Evolutionary conservation across 2,329 filamentous ascomycete genomes (phyloP).

Genomic region (Colletotrichum chlorophyti): DNA sequence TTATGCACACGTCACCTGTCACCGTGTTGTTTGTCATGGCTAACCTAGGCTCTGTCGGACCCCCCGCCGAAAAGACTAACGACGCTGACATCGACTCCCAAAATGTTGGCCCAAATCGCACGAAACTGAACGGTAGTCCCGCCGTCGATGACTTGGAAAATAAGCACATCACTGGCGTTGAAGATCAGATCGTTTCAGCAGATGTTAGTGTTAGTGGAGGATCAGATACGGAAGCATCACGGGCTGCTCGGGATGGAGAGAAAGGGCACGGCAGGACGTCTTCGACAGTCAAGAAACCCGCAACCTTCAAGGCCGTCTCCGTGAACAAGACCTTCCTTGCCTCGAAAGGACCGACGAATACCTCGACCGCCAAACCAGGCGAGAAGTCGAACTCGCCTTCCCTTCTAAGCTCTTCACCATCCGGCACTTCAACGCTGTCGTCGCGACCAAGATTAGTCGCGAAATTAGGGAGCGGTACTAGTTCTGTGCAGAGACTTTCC

Average conservation of each 20-base stretch:
- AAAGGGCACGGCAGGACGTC: slow-evolving; percentile 65
- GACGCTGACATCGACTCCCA: slow-evolving; percentile 48
- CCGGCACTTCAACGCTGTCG: slow-evolving; percentile 52
- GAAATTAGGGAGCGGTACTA: slow-evolving; percentile 71
- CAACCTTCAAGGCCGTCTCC: slow-evolving; percentile 84
- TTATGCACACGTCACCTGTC: background rate
- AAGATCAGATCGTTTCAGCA: slow-evolving; percentile 66
- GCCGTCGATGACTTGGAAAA: slow-evolving; percentile 61
- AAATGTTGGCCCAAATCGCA: slow-evolving; percentile 53
- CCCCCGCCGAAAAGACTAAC: slow-evolving; percentile 36
- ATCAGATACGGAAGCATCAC: slow-evolving; percentile 78
- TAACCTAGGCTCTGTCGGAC: slow-evolving; percentile 32
- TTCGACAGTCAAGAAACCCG: slow-evolving; percentile 73
- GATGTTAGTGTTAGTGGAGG: slow-evolving; percentile 75
- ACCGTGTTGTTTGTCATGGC: slow-evolving; percentile 28
- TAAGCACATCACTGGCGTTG: slow-evolving; percentile 63
- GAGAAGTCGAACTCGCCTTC: slow-evolving; percentile 58
- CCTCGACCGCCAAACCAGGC: slow-evolving; percentile 54
- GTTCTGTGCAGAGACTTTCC: slow-evolving; percentile 52
- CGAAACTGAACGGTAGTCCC: slow-evolving; percentile 56
- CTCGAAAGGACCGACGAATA: slow-evolving; percentile 65
- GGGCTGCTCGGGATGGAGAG: slow-evolving; percentile 62
- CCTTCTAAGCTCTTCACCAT: slow-evolving; percentile 50
- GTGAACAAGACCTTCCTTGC: slow-evolving; percentile 85
- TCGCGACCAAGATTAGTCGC: slow-evolving; percentile 77